Conservation (phyloP, 2,329 filamentous ascomycete genomes). For the Nannizziopsis arthrosporioides region DNA sequence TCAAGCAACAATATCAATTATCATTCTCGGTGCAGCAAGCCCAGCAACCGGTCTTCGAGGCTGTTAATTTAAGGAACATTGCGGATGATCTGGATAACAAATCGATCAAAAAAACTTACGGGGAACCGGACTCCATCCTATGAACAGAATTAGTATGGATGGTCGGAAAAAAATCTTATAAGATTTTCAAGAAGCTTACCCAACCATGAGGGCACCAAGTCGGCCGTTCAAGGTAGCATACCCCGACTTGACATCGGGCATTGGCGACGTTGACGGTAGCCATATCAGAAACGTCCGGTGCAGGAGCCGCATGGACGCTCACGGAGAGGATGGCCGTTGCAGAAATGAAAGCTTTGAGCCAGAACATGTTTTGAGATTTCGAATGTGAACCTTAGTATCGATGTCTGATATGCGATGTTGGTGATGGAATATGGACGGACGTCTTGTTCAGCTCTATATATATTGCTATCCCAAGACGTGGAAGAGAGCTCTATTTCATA, state of each 20-base stretch:
- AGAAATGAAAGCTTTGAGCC: background rate
- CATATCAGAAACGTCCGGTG: background rate
- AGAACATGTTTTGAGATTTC: background rate
- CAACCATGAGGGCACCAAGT: background rate
- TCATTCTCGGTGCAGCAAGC: background rate
- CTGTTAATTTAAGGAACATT: background rate
- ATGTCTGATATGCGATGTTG: no score
- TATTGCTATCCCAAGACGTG: no score
- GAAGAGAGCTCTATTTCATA: no score
- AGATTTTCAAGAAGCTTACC: background rate
- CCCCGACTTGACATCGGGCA: background rate
- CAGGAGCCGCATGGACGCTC: background rate
- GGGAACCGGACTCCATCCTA: no score
- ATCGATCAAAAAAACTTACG: no score
- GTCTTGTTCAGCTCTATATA: no score
- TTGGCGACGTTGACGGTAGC: background rate
- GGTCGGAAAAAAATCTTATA: no score
- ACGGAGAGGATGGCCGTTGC: background rate
- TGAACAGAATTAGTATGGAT: no score
- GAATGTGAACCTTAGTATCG: no score
- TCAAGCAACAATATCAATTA: background rate
- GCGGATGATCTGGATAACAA: no score
- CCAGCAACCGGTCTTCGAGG: slow-evolving; percentile 4
- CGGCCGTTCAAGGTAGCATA: background rate
- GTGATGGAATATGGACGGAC: no score